These are phyloP conservation scores for Hypoxylon sp. DNA, from an alignment of 2,329 filamentous ascomycete genomes.

Conservation along the genomic window DNA sequence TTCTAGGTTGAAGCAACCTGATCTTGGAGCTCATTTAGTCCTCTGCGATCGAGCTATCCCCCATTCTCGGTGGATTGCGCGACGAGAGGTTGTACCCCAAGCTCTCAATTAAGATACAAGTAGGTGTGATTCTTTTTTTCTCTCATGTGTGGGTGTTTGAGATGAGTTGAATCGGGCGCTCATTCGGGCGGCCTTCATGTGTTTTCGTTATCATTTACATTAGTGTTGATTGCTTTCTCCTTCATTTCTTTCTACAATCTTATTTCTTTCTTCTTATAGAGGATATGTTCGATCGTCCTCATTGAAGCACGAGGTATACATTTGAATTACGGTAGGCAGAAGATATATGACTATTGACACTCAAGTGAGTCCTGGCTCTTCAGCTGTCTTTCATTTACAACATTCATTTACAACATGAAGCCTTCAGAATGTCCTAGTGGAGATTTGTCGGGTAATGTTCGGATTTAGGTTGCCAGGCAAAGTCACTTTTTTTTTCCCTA, in stretches of 20 bases:
- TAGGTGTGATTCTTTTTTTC: neutral
- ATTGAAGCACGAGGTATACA: neutral
- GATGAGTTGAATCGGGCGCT: neutral
- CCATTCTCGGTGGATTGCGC: neutral
- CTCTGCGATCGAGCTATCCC: neutral
- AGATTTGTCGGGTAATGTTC: slow-evolving; percentile 22
- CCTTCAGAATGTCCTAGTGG: neutral
- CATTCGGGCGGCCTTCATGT: neutral
- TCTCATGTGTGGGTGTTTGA: neutral
- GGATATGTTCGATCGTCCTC: neutral
- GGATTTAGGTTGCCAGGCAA: slow-evolving; percentile 16
- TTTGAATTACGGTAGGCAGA: neutral
- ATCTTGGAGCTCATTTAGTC: neutral
- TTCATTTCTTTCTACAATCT: neutral
- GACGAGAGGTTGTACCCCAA: neutral
- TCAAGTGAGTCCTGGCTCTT: neutral
- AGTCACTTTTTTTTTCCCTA: slow-evolving; percentile 29
- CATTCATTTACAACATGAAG: no score
- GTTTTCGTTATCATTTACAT: neutral
- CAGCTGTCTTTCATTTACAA: no score
- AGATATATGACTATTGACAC: neutral
- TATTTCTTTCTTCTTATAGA: neutral
- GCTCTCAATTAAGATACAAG: neutral
- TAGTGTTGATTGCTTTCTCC: no score
- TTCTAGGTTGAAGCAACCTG: neutral